phyloP scores from a whole-genome alignment of 805 yeast species.

The Debaryomyces castellii region DNA sequence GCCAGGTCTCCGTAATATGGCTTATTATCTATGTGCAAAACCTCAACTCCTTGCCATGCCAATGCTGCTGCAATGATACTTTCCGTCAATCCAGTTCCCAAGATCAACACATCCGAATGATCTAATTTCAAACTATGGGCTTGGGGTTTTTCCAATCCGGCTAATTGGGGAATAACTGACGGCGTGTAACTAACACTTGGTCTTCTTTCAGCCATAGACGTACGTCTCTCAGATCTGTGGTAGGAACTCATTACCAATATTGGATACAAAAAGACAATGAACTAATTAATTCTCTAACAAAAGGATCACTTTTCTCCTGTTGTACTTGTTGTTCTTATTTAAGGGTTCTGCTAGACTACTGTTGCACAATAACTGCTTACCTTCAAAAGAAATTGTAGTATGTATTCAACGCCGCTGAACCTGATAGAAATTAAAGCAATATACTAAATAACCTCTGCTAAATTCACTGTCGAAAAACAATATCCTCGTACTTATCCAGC shows the following conservation, averaged over 20 bases:
- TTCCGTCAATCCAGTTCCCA: slow-evolving; percentile 91
- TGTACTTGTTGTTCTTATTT: neutral
- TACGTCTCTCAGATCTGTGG: slow-evolving; percentile 38
- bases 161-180: slow-evolving; percentile 63
- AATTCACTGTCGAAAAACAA: neutral
- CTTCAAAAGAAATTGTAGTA: neutral
- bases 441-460: neutral
- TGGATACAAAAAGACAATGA: neutral
- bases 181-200: slow-evolving; percentile 44
- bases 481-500: neutral
- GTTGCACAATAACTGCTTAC: too few species aligned
- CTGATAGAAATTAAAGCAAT: neutral
- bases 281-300: too few species aligned
- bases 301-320: neutral
- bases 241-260: slow-evolving; percentile 8
- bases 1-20: slow-evolving; percentile 85
- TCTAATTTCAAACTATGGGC: slow-evolving; percentile 62
- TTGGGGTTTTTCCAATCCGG: slow-evolving; percentile 74
- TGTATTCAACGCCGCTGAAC: neutral
- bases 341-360: neutral
- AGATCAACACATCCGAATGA: slow-evolving; percentile 79
- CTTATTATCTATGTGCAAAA: slow-evolving; percentile 83
- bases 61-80: slow-evolving; percentile 88
- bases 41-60: slow-evolving; percentile 98
- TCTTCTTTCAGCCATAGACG: slow-evolving; percentile 46